Base-by-base conservation (phyloP, 495 filamentous ascomycete genomes). In the Clavariopsis aquatica region DNA sequence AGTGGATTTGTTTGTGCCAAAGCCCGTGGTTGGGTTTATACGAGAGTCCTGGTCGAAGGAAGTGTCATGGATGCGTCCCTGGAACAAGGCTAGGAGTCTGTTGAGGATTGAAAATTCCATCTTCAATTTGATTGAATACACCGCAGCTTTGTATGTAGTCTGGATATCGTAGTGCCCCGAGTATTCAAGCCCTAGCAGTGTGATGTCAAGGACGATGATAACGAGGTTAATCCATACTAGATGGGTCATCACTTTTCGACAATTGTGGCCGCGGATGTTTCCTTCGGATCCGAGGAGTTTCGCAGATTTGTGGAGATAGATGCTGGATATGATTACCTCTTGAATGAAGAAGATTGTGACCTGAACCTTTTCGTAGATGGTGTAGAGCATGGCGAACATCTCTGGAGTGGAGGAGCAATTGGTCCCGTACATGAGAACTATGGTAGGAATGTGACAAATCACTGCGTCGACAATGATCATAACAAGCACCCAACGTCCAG, bases 71-170 rank as follows among this genome's bases (percentile, higher is more conserved):
- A 66, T 55, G 19, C 52, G 53, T 26, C 51, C 43, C 52, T 66
- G 58, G 58, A 58, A 57, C 1, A 64, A 28, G 46, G 61, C 65
- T 13, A 65, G 49, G 2, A 72, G 63, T 27, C 56, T 49, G 59
- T 78, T 78, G 34, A 78, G 60, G 45, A 78, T 74, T 26, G 73
- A 27, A 57, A 77, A 77, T 67, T 78, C 77, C 41, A 78, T 71
- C 58, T 75, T 70, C 28, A 78, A 47, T 51, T 78, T 78, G 38
- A 78, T 54, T 20, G 66, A 59, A 57, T 78, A 78, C 38, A 75
- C 70, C 45, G 73, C 72, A 3, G 72, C 66, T 29, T 78, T 75
- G 23, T 76, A 69, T 10, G 65, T 68, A 4, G 64, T 61, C 49
- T 75, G 66, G 34, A 75, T 60, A 12, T 66, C 64, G 65, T 69